A percentile compares a stretch with the other conserved stretches of the same genome.
Evolutionary conservation across 2,329 filamentous ascomycete species (phyloP).

Genomic region (Diaporthe velutina): DNA sequence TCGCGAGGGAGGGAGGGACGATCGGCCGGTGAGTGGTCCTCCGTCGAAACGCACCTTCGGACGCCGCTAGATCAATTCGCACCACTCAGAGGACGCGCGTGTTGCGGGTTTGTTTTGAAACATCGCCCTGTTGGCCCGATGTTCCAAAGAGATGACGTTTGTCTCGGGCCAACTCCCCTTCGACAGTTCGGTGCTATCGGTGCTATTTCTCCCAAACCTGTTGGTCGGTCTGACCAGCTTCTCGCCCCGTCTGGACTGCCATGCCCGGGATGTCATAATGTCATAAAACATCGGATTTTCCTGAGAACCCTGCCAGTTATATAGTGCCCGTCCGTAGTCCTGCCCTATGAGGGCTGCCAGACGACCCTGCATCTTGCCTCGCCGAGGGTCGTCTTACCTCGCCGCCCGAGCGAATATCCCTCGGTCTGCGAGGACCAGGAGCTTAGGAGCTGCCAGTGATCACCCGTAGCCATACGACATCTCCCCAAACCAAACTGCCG

Average conservation of each 20-base stretch:
- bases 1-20: not conserved
- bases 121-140: conserved; percentile 26
- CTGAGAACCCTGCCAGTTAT: not conserved
- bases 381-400: too few species aligned
- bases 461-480: too few species aligned
- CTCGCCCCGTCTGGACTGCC: not conserved
- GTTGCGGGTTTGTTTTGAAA: conserved; percentile 30
- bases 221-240: not conserved
- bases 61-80: conserved; percentile 12
- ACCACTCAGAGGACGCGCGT: conserved; percentile 18
- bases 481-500: not conserved
- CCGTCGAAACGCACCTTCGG: conserved; percentile 28
- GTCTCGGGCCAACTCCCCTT: conserved; percentile 10
- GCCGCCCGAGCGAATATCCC: not conserved
- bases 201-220: not conserved
- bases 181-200: not conserved
- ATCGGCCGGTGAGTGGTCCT: conserved; percentile 22
- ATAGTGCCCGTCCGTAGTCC: not conserved
- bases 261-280: conserved; percentile 3
- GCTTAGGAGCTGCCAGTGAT: not conserved
- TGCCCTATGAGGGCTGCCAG: not conserved
- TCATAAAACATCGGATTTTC: conserved; percentile 17
- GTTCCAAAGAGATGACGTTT: conserved; percentile 29
- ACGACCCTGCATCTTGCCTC: not conserved
- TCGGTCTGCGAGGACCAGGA: not conserved